Evolutionary conservation across 208 protist species (phyloP).

Genomic region (Leishmania gerbilli): DNA sequence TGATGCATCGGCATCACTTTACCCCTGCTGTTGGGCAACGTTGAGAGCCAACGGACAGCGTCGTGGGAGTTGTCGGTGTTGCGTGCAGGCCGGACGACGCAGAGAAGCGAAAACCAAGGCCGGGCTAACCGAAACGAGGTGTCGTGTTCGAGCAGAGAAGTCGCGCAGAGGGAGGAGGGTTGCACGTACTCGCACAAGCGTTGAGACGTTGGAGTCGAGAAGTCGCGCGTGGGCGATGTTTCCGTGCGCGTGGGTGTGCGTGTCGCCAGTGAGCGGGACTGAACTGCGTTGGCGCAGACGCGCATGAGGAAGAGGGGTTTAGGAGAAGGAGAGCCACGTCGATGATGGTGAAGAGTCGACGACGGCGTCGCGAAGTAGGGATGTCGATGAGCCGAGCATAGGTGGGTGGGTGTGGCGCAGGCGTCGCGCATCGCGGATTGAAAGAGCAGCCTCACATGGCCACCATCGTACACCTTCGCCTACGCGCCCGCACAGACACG

Average conservation of each 20-base stretch:
- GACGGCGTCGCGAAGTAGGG: neutral
- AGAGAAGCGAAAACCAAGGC: neutral
- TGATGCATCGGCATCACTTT: too few species aligned
- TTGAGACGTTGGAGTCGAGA: neutral
- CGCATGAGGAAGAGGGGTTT: neutral
- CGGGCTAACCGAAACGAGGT: neutral
- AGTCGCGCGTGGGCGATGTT: neutral
- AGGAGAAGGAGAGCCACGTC: neutral
- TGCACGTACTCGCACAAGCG: neutral
- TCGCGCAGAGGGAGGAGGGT: neutral
- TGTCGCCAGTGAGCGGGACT: neutral
- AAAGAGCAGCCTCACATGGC: too few species aligned
- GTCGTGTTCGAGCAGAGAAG: neutral
- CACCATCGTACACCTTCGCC: neutral
- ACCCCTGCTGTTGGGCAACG: too few species aligned
- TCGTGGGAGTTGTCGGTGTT: neutral
- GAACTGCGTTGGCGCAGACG: neutral
- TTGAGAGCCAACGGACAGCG: neutral
- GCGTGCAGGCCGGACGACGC: neutral
- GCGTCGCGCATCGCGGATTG: too few species aligned
- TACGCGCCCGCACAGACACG: neutral
- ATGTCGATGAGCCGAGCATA: neutral
- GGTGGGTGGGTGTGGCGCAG: neutral
- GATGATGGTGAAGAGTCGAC: neutral
- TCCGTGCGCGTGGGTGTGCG: neutral